phyloP scores from a whole-genome alignment of 257 asterid species.

The Solanum boliviense region DNA sequence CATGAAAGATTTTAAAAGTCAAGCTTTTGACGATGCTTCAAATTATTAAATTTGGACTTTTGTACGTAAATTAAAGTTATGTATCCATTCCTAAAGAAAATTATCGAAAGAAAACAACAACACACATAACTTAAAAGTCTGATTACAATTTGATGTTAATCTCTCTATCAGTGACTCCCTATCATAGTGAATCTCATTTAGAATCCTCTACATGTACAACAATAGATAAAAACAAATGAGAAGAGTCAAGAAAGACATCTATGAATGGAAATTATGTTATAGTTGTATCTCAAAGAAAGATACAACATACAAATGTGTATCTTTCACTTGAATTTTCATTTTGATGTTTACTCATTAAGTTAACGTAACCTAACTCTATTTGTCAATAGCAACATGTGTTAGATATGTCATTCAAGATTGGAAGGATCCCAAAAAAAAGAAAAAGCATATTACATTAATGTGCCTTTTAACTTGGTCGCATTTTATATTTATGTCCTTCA shows the following conservation, averaged over 20 bases:
- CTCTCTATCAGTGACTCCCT: background rate
- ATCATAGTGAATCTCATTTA: no score
- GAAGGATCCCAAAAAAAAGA: background rate
- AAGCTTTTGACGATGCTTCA: background rate
- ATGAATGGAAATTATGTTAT: background rate
- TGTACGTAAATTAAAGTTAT: no score
- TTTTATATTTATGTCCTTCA: no score
- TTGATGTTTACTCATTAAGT: background rate
- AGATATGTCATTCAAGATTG: background rate
- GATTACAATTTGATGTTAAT: no score
- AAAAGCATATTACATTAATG: no score
- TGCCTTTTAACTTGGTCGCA: no score
- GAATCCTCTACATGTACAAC: no score
- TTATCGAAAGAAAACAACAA: no score
- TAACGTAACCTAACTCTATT: background rate
- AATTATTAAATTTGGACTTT: background rate
- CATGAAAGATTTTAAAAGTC: background rate
- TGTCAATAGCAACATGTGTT: background rate
- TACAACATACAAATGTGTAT: background rate
- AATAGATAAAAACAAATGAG: background rate
- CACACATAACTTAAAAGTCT: no score
- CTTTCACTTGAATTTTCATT: background rate
- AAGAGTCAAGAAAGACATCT: background rate
- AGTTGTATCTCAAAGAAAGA: background rate
- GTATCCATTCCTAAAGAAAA: background rate